Percentiles rank a stretch among this genome's conserved stretches.
Conservation (phyloP, 805 yeast species). For the Lipomyces anomalus region DNA sequence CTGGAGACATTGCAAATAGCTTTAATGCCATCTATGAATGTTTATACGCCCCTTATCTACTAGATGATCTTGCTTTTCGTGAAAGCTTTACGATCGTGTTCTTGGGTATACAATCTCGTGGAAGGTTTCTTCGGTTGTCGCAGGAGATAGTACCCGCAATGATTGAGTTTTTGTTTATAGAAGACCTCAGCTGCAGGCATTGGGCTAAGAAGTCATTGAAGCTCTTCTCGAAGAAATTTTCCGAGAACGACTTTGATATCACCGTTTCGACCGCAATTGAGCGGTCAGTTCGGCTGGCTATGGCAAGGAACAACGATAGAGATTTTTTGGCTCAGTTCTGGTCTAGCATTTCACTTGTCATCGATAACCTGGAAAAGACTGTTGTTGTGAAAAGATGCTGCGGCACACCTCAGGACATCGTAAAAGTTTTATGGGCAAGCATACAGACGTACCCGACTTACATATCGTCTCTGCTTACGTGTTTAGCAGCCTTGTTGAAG, state of each 20-base stretch:
- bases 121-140: conserved; percentile 23
- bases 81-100: conserved; percentile 14
- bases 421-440: conserved; percentile 32
- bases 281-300: not conserved
- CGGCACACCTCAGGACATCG: conserved; percentile 30
- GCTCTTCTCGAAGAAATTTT: conserved; percentile 4
- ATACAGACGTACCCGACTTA: conserved; percentile 34
- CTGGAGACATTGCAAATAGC: conserved; percentile 13
- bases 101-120: conserved; percentile 26
- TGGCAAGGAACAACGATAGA: not conserved
- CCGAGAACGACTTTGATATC: conserved; percentile 16
- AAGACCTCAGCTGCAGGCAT: conserved; percentile 11
- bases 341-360: conserved; percentile 1
- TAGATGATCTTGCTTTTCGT: conserved; percentile 8
- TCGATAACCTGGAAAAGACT: conserved; percentile 20
- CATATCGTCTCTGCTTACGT: conserved; percentile 51
- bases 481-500: conserved; percentile 42
- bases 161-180: conserved; percentile 20
- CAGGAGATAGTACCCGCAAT: conserved; percentile 27
- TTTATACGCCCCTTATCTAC: conserved; percentile 22
- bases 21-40: conserved; percentile 26
- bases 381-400: conserved; percentile 30
- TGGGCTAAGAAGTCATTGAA: conserved; percentile 26
- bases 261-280: not conserved
- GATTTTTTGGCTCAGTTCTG: conserved; percentile 1